Evolutionary conservation across 495 filamentous ascomycete genomes (phyloP).

Genomic region (Apiosordaria backusii): DNA sequence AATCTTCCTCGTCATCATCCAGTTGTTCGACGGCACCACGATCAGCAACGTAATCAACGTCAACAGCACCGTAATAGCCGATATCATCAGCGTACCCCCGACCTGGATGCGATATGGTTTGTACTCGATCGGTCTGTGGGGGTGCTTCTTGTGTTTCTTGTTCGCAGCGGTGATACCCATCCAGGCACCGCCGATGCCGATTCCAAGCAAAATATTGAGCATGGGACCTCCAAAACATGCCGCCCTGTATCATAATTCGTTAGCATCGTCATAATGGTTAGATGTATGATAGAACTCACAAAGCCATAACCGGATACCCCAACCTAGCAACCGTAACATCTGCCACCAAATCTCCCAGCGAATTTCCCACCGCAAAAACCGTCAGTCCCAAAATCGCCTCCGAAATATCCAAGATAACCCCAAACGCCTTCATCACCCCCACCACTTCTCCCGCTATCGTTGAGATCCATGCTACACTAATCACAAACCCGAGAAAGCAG

Average conservation of each 20-base stretch:
- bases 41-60: slow-evolving; percentile 77
- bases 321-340: slow-evolving; percentile 90
- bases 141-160: slow-evolving; percentile 54
- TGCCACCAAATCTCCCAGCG: slow-evolving; percentile 88
- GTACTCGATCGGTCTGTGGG: slow-evolving; percentile 48
- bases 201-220: slow-evolving; percentile 94
- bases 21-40: slow-evolving; percentile 78
- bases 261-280: not conserved
- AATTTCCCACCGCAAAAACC: slow-evolving; percentile 95
- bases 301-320: slow-evolving; percentile 95
- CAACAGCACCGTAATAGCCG: slow-evolving; percentile 71
- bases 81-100: slow-evolving; percentile 76
- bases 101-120: slow-evolving; percentile 77
- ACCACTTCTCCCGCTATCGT: slow-evolving; percentile 97
- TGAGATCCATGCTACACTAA: slow-evolving; percentile 91
- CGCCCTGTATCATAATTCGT: slow-evolving; percentile 37
- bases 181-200: slow-evolving; percentile 82
- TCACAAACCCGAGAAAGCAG: slow-evolving; percentile 86
- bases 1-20: slow-evolving; percentile 82
- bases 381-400: slow-evolving; percentile 96
- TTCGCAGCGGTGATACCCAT: slow-evolving; percentile 66
- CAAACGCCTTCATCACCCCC: slow-evolving; percentile 87
- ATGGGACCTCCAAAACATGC: slow-evolving; percentile 97
- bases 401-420: slow-evolving; percentile 87
- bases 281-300: slow-evolving; percentile 41